These are phyloP conservation scores for Linnemannia hyalina DNA, from an alignment of 192 early-diverging fungal species.

Conservation along the genomic window DNA sequence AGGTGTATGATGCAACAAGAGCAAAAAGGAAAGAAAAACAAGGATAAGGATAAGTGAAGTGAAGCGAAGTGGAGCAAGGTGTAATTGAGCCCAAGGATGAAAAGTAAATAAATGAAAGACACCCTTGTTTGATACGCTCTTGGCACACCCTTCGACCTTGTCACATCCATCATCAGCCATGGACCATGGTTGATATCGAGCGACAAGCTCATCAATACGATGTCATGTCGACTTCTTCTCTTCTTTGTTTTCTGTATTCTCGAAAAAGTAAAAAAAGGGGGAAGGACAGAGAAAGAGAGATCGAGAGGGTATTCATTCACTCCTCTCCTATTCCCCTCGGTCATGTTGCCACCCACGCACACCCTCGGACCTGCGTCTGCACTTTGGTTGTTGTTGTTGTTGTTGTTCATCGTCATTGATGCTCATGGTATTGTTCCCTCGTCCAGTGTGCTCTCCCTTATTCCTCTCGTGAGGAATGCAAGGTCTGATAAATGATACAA, in stretches of 20 bases:
- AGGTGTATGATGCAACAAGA: background rate
- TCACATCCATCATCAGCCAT: background rate
- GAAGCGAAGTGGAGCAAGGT: background rate
- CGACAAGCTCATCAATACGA: background rate
- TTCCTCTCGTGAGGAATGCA: background rate
- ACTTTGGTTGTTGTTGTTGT: background rate
- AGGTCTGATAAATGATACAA: background rate
- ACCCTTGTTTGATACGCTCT: background rate
- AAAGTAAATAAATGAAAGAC: background rate
- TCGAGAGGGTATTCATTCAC: background rate
- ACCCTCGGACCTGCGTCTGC: background rate
- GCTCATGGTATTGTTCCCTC: background rate
- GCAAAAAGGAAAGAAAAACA: background rate
- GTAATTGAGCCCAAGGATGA: background rate
- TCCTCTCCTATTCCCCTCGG: background rate
- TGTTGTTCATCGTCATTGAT: background rate
- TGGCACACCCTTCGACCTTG: background rate
- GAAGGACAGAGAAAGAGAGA: background rate
- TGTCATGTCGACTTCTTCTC: background rate
- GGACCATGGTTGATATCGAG: background rate
- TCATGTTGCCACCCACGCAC: background rate
- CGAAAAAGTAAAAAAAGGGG: background rate
- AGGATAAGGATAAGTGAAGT: no score
- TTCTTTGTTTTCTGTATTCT: background rate
- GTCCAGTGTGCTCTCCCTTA: background rate